Evolutionary conservation across 192 early-diverging fungal genomes (phyloP).

Genomic region (Piromyces finnis): DNA sequence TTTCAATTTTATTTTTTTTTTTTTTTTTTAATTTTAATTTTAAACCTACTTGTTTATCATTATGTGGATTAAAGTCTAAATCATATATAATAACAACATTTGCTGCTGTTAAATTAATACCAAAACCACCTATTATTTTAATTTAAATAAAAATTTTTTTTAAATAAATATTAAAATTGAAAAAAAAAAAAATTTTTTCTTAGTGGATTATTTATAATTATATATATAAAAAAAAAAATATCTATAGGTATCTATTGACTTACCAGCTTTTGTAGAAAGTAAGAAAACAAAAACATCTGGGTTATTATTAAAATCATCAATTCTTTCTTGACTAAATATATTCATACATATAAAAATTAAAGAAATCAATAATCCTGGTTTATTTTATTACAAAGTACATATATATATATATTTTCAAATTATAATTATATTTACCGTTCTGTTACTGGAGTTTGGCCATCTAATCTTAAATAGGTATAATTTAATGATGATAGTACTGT

Average conservation of each 20-base stretch:
- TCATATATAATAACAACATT: slow-evolving; percentile 62
- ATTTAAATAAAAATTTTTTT: neutral
- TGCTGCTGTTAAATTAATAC: slow-evolving; percentile 61
- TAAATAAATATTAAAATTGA: too few species aligned
- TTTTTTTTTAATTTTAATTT: neutral
- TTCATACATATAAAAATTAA: too few species aligned
- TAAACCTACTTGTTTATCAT: slow-evolving; percentile 31
- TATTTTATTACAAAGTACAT: too few species aligned
- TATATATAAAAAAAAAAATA: too few species aligned
- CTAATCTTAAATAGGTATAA: slow-evolving; percentile 21
- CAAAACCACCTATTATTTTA: slow-evolving; percentile 24
- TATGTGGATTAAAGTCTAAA: slow-evolving; percentile 76
- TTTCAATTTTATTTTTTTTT: too few species aligned
- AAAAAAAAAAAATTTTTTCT: too few species aligned
- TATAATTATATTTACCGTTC: slow-evolving; percentile 15
- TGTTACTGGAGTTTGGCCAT: slow-evolving; percentile 46
- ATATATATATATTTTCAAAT: neutral
- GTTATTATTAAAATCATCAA: slow-evolving; percentile 58
- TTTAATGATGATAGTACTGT: slow-evolving; percentile 13
- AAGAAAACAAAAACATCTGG: slow-evolving; percentile 38
- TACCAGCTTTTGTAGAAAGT: slow-evolving; percentile 56
- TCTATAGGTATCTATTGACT: too few species aligned
- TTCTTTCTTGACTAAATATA: slow-evolving; percentile 25
- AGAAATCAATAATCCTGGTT: too few species aligned
- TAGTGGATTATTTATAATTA: too few species aligned